Evolutionary conservation across 2,329 filamentous ascomycete species (phyloP).

Genomic region (Dactylonectria macrodidyma): DNA sequence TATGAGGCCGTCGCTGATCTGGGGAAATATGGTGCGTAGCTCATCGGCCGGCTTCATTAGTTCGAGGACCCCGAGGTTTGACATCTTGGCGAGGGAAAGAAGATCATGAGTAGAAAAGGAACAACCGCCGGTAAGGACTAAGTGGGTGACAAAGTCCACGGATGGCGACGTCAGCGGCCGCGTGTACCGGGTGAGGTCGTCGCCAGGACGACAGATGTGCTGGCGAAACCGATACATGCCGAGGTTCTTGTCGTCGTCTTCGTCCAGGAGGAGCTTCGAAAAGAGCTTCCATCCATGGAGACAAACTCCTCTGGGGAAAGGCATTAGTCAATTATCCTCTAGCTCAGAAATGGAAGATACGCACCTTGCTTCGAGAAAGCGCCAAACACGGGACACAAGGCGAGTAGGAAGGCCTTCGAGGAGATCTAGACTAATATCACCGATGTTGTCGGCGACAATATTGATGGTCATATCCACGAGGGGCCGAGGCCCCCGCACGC

Average conservation of each 20-base stretch:
- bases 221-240: slow-evolving; percentile 57
- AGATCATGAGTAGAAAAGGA: slow-evolving; percentile 57
- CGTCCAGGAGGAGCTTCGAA: slow-evolving; percentile 52
- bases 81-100: slow-evolving; percentile 57
- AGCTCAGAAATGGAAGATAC: slow-evolving; percentile 3
- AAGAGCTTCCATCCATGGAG: slow-evolving; percentile 60
- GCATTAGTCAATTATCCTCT: slow-evolving; percentile 13
- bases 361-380: slow-evolving; percentile 57
- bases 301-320: slow-evolving; percentile 50
- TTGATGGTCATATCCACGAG: slow-evolving; percentile 58
- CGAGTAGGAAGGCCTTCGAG: slow-evolving; percentile 53
- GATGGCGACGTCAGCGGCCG: slow-evolving; percentile 54
- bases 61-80: slow-evolving; percentile 64
- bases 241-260: slow-evolving; percentile 52
- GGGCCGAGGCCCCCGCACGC: slow-evolving; percentile 53
- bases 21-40: slow-evolving; percentile 50
- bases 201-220: slow-evolving; percentile 56
- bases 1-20: slow-evolving; percentile 62
- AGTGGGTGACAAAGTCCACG: slow-evolving; percentile 58
- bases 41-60: slow-evolving; percentile 58
- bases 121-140: slow-evolving; percentile 57
- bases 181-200: slow-evolving; percentile 54
- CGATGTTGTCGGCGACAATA: slow-evolving; percentile 56
- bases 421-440: slow-evolving; percentile 51
- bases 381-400: slow-evolving; percentile 57